Conservation (phyloP, 768 basidiomycete genomes). For the Suillus luteus region DNA sequence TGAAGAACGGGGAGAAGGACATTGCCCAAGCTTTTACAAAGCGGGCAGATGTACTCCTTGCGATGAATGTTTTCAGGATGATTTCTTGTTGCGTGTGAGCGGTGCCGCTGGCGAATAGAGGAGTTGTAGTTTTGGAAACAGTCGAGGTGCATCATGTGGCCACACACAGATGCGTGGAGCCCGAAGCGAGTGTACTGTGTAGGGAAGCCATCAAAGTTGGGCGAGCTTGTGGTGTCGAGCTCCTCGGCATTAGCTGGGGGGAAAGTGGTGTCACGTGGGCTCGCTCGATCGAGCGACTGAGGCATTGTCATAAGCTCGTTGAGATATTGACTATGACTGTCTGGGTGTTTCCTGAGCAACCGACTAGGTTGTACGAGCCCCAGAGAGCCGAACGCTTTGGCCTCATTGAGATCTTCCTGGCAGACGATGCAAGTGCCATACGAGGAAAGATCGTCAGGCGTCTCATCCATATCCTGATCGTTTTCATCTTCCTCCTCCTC, state of each 20-base stretch:
- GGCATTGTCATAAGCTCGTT: conserved; percentile 71
- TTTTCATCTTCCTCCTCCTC: conserved; percentile 75
- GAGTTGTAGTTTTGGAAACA: conserved; percentile 91
- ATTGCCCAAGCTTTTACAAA: conserved; percentile 97
- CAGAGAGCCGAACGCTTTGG: conserved; percentile 80
- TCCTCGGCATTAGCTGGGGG: conserved; percentile 29
- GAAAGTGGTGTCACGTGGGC: conserved; percentile 37
- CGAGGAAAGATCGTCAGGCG: conserved; percentile 51
- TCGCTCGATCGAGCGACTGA: conserved; percentile 63
- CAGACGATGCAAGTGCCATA: conserved; percentile 98
- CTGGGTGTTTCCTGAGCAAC: conserved; percentile 76
- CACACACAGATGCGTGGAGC: conserved; percentile 84
- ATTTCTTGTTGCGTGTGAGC: conserved; percentile 85
- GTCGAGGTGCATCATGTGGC: conserved; percentile 95
- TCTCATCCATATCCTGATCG: conserved; percentile 48
- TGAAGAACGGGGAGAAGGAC: conserved; percentile 82
- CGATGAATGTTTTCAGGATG: conserved; percentile 95
- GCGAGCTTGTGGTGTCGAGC: conserved; percentile 43
- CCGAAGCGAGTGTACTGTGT: conserved; percentile 78
- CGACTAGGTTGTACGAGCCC: conserved; percentile 88
- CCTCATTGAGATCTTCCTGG: conserved; percentile 83
- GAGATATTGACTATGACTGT: conserved; percentile 58
- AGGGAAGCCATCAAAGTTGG: conserved; percentile 77
- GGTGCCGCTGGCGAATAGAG: conserved; percentile 86
- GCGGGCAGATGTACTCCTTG: conserved; percentile 93